Evolutionary conservation across 2,329 filamentous ascomycete genomes (phyloP).

Genomic region (Alternaria triticimaculans): DNA sequence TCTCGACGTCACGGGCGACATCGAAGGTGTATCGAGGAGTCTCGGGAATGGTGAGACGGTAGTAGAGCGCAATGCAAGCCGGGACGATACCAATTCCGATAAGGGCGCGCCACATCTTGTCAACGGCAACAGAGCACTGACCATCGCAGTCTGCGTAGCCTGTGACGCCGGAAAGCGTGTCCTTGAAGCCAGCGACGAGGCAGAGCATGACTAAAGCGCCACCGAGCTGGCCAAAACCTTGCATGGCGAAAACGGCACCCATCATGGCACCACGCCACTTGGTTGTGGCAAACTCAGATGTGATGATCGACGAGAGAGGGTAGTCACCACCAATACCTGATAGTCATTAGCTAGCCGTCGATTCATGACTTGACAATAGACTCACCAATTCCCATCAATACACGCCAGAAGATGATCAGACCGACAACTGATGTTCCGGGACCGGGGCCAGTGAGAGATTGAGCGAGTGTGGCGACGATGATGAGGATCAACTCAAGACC

Average conservation of each 20-base stretch:
- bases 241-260: conserved; percentile 53
- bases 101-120: conserved; percentile 52
- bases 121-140: conserved; percentile 43
- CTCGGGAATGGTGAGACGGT: conserved; percentile 53
- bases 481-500: conserved; percentile 58
- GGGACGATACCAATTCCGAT: conserved; percentile 52
- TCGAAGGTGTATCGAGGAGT: conserved; percentile 53
- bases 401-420: conserved; percentile 51
- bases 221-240: conserved; percentile 52
- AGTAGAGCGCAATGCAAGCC: conserved; percentile 51
- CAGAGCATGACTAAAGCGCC: conserved; percentile 46
- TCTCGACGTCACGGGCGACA: conserved; percentile 49
- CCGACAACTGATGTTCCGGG: conserved; percentile 47
- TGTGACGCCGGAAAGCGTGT: conserved; percentile 25
- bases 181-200: conserved; percentile 42
- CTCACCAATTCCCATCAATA: conserved; percentile 50
- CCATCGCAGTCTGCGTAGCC: conserved; percentile 37
- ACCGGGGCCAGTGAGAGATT: conserved; percentile 43
- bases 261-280: conserved; percentile 53
- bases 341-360: conserved; percentile 4
- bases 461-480: conserved; percentile 49
- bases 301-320: conserved; percentile 83
- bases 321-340: conserved; percentile 71
- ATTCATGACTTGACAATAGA: conserved; percentile 48
- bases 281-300: conserved; percentile 59